These are phyloP conservation scores for Penicillium flavigenum DNA, from an alignment of 495 filamentous ascomycete species.

Conservation along the genomic window DNA sequence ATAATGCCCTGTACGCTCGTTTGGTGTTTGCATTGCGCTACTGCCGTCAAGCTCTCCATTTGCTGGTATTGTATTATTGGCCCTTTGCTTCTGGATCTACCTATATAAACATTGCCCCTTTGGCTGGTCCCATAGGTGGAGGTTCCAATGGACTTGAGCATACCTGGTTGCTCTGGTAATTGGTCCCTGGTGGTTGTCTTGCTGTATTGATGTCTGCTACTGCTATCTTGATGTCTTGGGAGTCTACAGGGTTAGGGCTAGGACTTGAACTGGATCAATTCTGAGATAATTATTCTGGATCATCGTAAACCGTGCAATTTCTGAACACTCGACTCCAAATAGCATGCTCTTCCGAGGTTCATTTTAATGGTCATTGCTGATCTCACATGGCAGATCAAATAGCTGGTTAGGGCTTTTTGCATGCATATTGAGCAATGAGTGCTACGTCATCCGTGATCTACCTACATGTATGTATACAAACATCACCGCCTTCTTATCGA, in stretches of 20 bases:
- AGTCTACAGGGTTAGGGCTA: not conserved
- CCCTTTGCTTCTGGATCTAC: slow-evolving; percentile 10
- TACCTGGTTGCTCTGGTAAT: slow-evolving; percentile 2
- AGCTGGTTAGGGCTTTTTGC: too few species aligned
- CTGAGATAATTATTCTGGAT: not conserved
- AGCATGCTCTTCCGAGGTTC: too few species aligned
- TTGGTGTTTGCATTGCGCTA: slow-evolving; percentile 21
- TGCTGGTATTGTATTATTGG: slow-evolving; percentile 6
- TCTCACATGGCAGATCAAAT: too few species aligned
- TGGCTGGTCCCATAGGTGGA: slow-evolving; percentile 7
- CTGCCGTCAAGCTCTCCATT: slow-evolving; percentile 14
- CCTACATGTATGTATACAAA: too few species aligned
- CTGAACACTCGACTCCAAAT: too few species aligned
- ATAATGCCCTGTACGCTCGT: slow-evolving; percentile 14
- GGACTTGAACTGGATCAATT: not conserved
- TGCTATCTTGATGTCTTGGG: not conserved
- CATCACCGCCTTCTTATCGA: too few species aligned
- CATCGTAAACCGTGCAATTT: not conserved
- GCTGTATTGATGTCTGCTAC: not conserved
- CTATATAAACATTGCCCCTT: not conserved
- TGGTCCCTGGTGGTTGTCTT: not conserved
- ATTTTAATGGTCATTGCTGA: too few species aligned
- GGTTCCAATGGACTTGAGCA: not conserved
- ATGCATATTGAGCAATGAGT: too few species aligned
- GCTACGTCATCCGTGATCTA: too few species aligned